Base-by-base conservation (phyloP, 306 rosid genomes). In the Rosa multiflora region DNA sequence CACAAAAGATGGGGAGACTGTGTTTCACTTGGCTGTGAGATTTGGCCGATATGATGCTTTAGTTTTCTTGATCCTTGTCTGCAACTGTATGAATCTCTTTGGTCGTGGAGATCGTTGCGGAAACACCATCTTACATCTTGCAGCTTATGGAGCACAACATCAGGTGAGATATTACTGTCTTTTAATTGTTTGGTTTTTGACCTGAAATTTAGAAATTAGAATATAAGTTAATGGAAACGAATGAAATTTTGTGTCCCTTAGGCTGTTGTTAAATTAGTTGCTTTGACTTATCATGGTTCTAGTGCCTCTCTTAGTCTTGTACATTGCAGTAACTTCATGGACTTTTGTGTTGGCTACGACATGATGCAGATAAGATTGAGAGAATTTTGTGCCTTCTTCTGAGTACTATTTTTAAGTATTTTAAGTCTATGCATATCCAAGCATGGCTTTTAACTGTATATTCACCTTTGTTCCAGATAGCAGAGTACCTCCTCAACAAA, bases 21-120 rank as follows among this genome's bases (percentile, higher is more conserved):
- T 87, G 2, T 85, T 91, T 79, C 98, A 93, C 82, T 70, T 93
- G 68, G 90, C 91, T 20, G 94, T 88, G 61, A 90, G 87, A 75
- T 82, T 80, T 4, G 94, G 91, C 17, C 86, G 72, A 20, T 79
- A 75, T 37, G 89, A 86, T 68, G 94, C 91, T 29, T 76, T 93
- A 37, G 64, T 78, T 14, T 86, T 74, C 83, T 77, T 93, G 87
- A 71, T 82, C 46, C 78, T 69, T 5, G 76, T 84, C 70, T 77
- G 81, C 70, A 89, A 89, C 62, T 90, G 90, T 1, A 62, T 79
- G 49, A 74, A 81, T 59, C 82, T 92, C 55, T 77, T 89, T 71
- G 47, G 74, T 53, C 29, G 79, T 75, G 85, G 51, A 43, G 92
- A 92, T 82, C 86, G 90, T 32, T 75, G 82, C 59, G 88, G 88